These are phyloP conservation scores for Botrytis pseudocinerea DNA, from an alignment of 2,329 filamentous ascomycete genomes.

Conservation along the genomic window DNA sequence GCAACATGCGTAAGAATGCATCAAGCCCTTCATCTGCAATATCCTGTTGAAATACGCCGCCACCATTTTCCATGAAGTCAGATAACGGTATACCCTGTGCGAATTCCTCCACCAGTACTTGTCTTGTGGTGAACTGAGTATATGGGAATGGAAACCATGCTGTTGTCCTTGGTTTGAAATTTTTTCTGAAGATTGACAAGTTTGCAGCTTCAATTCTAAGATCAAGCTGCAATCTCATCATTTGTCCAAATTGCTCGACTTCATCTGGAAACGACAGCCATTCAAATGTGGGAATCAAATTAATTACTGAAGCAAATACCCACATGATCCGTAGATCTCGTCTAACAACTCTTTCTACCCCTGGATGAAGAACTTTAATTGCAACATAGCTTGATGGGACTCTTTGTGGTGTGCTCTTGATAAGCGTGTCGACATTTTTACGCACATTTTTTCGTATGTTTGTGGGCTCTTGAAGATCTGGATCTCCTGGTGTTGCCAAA, in stretches of 20 bases:
- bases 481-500: constrained; percentile 63
- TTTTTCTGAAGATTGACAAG: constrained; percentile 79
- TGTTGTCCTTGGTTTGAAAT: constrained; percentile 85
- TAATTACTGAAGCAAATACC: constrained; percentile 83
- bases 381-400: constrained; percentile 92
- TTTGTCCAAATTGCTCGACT: constrained; percentile 89
- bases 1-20: constrained; percentile 92
- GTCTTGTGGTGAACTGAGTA: constrained; percentile 84
- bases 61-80: constrained; percentile 87
- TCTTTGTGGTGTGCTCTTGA: constrained; percentile 82
- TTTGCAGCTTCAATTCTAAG: constrained; percentile 93
- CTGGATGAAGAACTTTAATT: constrained; percentile 91
- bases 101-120: constrained; percentile 93
- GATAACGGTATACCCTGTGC: constrained; percentile 90
- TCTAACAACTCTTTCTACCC: constrained; percentile 85
- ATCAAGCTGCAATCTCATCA: constrained; percentile 98
- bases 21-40: constrained; percentile 95
- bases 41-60: constrained; percentile 88
- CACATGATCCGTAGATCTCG: constrained; percentile 91
- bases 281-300: constrained; percentile 88
- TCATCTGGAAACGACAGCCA: constrained; percentile 97
- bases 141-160: constrained; percentile 98
- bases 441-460: constrained; percentile 69
- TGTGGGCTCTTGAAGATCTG: constrained; percentile 54
- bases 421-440: constrained; percentile 78